Conservation (phyloP, 129 eudicot genomes). For the Calendula officinalis region DNA sequence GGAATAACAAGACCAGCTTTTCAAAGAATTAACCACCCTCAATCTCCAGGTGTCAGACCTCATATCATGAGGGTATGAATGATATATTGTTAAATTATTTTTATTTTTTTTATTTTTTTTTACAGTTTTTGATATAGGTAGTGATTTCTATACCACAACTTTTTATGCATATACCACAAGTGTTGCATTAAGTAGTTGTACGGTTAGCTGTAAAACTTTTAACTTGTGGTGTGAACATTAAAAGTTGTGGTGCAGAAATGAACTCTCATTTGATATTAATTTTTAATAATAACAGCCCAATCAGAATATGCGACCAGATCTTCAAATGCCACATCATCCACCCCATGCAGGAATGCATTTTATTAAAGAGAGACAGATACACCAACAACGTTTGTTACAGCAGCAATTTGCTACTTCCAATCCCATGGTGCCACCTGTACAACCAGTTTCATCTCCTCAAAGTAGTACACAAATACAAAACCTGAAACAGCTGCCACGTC, state of each 20-base stretch:
- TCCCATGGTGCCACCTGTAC: slow-evolving; percentile 59
- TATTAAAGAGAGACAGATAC: slow-evolving; percentile 68
- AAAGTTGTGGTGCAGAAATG: too few relatives aligned
- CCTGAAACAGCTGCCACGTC: slow-evolving; percentile 49
- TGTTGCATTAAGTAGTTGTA: too few relatives aligned
- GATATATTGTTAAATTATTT: not conserved
- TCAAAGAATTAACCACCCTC: slow-evolving; percentile 56
- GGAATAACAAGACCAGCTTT: slow-evolving; percentile 61
- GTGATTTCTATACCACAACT: too few relatives aligned
- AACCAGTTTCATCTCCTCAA: slow-evolving; percentile 66
- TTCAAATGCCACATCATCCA: slow-evolving; percentile 50
- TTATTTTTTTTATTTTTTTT: too few relatives aligned
- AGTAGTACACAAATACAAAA: slow-evolving; percentile 55
- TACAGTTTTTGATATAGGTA: not conserved
- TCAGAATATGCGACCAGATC: slow-evolving; percentile 49
- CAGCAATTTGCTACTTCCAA: slow-evolving; percentile 57
- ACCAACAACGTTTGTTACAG: slow-evolving; percentile 64
- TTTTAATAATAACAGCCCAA: slow-evolving; percentile 43
- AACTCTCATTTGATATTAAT: not conserved
- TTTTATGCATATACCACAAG: too few relatives aligned
- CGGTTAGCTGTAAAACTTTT: too few relatives aligned
- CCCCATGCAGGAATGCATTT: slow-evolving; percentile 68
- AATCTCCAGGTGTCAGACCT: slow-evolving; percentile 50
- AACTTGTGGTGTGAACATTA: too few relatives aligned
- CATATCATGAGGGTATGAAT: slow-evolving; percentile 58